Conservation (phyloP, 345 rosid species). For the Viola odorata region DNA sequence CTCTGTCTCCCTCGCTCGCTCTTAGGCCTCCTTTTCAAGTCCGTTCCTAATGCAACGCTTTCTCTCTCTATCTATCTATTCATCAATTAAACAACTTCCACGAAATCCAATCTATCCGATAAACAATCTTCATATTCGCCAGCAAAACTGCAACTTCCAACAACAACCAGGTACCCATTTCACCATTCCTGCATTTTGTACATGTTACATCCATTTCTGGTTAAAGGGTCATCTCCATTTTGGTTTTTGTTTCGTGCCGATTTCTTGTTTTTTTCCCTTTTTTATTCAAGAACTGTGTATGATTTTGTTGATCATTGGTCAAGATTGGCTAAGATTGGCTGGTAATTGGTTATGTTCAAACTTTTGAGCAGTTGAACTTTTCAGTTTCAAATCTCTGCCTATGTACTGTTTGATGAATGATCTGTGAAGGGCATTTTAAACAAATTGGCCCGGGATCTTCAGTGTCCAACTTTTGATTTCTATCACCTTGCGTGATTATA, state of each 20-base stretch:
- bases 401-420: neutral
- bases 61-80: neutral
- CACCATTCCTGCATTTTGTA: neutral
- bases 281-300: neutral
- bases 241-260: neutral
- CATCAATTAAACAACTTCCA: slow-evolving; percentile 5
- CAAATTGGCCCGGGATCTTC: too few relatives aligned
- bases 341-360: neutral
- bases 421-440: neutral
- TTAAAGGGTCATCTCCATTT: neutral
- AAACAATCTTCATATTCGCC: neutral
- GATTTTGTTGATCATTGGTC: neutral
- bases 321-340: neutral
- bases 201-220: neutral
- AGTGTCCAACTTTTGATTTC: neutral
- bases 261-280: neutral
- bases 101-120: slow-evolving; percentile 3
- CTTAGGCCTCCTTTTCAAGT: neutral
- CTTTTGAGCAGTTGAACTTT: neutral
- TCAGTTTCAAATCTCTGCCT: neutral
- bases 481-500: too few relatives aligned
- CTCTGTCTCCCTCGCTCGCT: slow-evolving; percentile 10
- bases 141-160: slow-evolving; percentile 3
- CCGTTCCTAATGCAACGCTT: slow-evolving; percentile 25
- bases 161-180: slow-evolving; percentile 24